Base-by-base conservation (phyloP, 441 rosid species). In the Breynia disticha region DNA sequence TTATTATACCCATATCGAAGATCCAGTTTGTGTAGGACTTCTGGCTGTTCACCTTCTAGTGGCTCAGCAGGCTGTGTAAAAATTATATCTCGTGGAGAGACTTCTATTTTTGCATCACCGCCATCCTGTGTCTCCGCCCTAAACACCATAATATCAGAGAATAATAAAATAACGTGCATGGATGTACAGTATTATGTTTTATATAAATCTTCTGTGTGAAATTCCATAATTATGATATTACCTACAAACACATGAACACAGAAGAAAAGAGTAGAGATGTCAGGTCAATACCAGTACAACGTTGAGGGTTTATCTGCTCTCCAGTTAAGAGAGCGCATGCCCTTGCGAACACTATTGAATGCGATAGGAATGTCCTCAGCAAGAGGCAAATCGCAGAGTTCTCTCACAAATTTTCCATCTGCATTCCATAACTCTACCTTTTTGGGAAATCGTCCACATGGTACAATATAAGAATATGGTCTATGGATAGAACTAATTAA, bases 121-220 rank as follows among this genome's bases (percentile, higher is more conserved):
- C 81, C 93, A 72, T 91, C 98, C 76, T 91, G 98, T 50, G 98
- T 88, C 81, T 91, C 98, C 42, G 78, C 90, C 98, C 96, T 90
- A 61, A 58, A 78, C 59, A 62, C 50, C 65, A 57, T 71, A 67
- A 52, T 39, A 59, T 63, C 53, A 53, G 46, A 46, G 41, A 37
- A 52, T 4, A 12, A 16, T 8, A 8, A 5, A 15, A 32, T 41
- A 66, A 52, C 57, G 15, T 20, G 50, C 59, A 59, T 55, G 32
- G 32, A 47, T 54, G 24, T 32, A 18, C 12, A 17, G 7, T 19
- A 11, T 16, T 20, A 38, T 38, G 22, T 47, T 3, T 24, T 24
- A 24, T 7, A 24, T 24, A 24, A 24, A 24, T 24, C 7, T 3
- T 24, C 7, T 24, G 32, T 24, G 7, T 24, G 32, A 24, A 39